These are phyloP conservation scores for Boletus huronensis DNA, from an alignment of 768 basidiomycete genomes.

Conservation along the genomic window DNA sequence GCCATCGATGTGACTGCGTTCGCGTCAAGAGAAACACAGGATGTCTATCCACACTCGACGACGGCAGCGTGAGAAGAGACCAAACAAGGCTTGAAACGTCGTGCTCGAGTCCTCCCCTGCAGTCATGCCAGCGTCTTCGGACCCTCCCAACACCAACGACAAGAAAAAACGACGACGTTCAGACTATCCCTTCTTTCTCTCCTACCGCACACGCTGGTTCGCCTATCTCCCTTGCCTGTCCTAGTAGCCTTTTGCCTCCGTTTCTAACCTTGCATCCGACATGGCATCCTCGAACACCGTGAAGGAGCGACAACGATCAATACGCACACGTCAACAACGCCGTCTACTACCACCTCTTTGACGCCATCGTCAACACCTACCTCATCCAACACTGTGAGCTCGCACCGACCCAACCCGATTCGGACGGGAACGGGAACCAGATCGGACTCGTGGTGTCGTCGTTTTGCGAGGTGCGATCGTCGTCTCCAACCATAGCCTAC, in stretches of 20 bases:
- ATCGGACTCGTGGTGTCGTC: conserved; percentile 83
- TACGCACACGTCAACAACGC: conserved; percentile 82
- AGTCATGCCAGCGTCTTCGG: background rate
- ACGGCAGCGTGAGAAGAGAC: too few relatives aligned
- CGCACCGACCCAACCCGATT: conserved; percentile 42
- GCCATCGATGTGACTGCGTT: background rate
- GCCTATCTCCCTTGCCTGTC: conserved; percentile 1
- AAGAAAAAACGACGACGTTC: conserved; percentile 41
- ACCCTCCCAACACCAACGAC: conserved; percentile 3
- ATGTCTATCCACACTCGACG: too few relatives aligned
- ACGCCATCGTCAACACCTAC: conserved; percentile 79
- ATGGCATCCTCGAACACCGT: background rate
- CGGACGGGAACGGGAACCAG: conserved; percentile 37
- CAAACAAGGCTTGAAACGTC: too few relatives aligned
- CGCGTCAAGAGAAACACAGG: too few relatives aligned
- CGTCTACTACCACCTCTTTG: conserved; percentile 78
- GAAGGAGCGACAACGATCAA: conserved; percentile 87
- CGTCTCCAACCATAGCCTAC: background rate
- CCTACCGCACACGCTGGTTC: conserved; percentile 70
- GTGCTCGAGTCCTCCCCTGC: too few relatives aligned
- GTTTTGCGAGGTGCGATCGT: conserved; percentile 51
- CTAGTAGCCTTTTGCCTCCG: background rate
- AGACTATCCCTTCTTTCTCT: conserved; percentile 58
- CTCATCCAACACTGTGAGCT: conserved; percentile 63
- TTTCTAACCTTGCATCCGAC: conserved; percentile 8